phyloP scores from a whole-genome alignment of 2,329 filamentous ascomycete species.

The Nemania diffusa region DNA sequence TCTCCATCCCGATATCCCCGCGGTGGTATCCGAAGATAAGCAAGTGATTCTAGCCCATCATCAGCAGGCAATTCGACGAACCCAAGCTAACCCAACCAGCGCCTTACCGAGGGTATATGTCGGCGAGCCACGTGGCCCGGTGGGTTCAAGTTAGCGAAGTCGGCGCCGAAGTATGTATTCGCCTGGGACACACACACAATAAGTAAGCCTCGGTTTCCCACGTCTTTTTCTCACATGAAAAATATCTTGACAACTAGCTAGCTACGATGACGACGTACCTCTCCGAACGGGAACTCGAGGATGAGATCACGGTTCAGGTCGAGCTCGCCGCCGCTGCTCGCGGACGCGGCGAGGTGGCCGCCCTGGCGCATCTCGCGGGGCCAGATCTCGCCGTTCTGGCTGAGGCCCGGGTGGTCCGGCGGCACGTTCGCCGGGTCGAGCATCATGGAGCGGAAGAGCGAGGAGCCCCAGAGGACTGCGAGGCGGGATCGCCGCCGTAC shows the following conservation, averaged over 20 bases:
- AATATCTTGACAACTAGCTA: neutral
- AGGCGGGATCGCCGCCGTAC: neutral
- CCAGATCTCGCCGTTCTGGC: conserved; percentile 21
- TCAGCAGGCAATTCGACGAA: neutral
- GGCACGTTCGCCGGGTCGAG: neutral
- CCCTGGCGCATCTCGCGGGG: neutral
- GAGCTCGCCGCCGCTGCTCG: conserved; percentile 13
- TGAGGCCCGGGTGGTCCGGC: conserved; percentile 5
- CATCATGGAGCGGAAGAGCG: conserved; percentile 2
- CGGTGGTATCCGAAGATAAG: conserved; percentile 19
- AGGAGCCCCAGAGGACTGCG: neutral
- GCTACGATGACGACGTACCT: neutral
- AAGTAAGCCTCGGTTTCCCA: neutral
- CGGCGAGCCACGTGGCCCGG: neutral
- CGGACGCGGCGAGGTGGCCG: neutral
- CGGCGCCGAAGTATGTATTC: conserved; percentile 7
- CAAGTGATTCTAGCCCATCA: conserved; percentile 3
- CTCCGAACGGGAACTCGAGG: conserved; percentile 21
- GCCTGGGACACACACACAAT: neutral
- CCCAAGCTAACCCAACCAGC: neutral
- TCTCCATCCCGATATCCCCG: neutral
- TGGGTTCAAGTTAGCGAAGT: conserved; percentile 1
- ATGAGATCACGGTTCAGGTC: conserved; percentile 7
- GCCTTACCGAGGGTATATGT: conserved; percentile 14
- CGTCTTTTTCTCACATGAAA: too few relatives aligned